Evolutionary conservation across 371 early-diverging fungal genomes (phyloP), one percentile per base, ranked within the genome.

Genomic region (Phascolomyces articulosus): DNA sequence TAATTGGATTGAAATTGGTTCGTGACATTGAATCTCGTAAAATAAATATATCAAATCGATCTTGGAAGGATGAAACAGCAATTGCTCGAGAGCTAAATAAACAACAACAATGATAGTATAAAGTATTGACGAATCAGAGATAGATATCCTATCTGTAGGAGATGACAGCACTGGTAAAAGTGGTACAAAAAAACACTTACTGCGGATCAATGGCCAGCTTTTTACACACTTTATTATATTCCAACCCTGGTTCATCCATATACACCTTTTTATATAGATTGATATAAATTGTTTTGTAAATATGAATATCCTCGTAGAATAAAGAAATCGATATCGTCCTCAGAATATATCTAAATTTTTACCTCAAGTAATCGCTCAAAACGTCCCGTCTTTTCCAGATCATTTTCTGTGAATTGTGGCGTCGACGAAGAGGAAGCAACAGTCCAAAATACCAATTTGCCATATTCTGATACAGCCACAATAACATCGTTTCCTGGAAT

Each of bases 151-250:
- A n/a, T n/a, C n/a, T n/a, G n/a, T n/a, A n/a, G n/a, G n/a, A n/a
- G n/a, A n/a, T n/a, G n/a, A n/a, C n/a, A n/a, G n/a, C n/a, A n/a
- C n/a, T n/a, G n/a, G n/a, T n/a, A n/a, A n/a, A n/a, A n/a, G n/a
- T n/a, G n/a, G n/a, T n/a, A n/a, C n/a, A 6, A 40, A 34, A 15
- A 15, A 2, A 15, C 6, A 40, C 70, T 51, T 76, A 79, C 80
- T 58, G 64, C 66, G 81, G 81, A 72, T 80, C 81, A 20, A 78
- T 57, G 0, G 81, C 74, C 15, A 80, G 23, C 26, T 70, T 75
- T 40, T 70, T 77, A 21, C 73, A 68, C 40, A 70, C 62, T 31
- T 78, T 78, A 21, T 57, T 64, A 41, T 72, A 75, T 23, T 78
- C 78, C 4, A 72, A 56, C 13, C 81, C 81, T 9, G 81, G 81